Percentiles rank a stretch among this genome's conserved stretches.
Evolutionary conservation across 164 flowering plant species (phyloP).

Genomic region (Vitis vinifera): DNA sequence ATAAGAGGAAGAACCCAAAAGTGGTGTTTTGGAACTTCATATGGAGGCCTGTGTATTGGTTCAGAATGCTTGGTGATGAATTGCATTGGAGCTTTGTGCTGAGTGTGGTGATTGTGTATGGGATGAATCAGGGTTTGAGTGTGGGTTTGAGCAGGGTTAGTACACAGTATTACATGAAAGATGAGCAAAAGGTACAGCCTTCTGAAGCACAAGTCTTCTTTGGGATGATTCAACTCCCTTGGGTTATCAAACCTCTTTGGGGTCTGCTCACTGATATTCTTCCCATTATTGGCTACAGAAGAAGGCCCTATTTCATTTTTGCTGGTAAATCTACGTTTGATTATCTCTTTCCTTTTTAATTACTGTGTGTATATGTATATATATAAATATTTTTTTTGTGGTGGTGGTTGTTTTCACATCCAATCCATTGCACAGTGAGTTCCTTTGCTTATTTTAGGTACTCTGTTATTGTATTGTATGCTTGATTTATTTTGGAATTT

Average conservation of each 20-base stretch:
- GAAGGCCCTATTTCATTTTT: slow-evolving; percentile 25
- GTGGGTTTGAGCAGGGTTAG: slow-evolving; percentile 1
- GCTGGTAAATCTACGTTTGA: slow-evolving; percentile 14
- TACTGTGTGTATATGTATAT: not conserved
- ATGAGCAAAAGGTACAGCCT: slow-evolving; percentile 14
- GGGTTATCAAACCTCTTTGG: slow-evolving; percentile 20
- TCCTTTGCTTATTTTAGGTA: not conserved
- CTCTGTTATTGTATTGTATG: not conserved
- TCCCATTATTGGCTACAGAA: slow-evolving; percentile 20
- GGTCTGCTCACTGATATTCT: slow-evolving; percentile 27
- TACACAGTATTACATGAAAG: slow-evolving; percentile 14
- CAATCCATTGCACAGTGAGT: not conserved
- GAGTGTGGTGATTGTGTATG: slow-evolving; percentile 14
- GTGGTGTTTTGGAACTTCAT: slow-evolving; percentile 2
- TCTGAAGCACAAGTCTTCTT: slow-evolving; percentile 8
- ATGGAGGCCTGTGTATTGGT: slow-evolving; percentile 7
- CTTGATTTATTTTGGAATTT: not conserved
- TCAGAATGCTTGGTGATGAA: slow-evolving; percentile 14
- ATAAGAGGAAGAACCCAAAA: not conserved
- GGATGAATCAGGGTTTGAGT: slow-evolving; percentile 12
- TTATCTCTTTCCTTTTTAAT: not conserved
- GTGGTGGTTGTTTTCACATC: not conserved
- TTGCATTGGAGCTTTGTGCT: slow-evolving; percentile 15
- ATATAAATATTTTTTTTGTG: not conserved
- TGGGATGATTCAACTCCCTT: slow-evolving; percentile 11